A percentile compares a stretch with the other conserved stretches of the same genome.
Conservation (phyloP, 164 flowering plant species). For the Cinnamomum micranthum region DNA sequence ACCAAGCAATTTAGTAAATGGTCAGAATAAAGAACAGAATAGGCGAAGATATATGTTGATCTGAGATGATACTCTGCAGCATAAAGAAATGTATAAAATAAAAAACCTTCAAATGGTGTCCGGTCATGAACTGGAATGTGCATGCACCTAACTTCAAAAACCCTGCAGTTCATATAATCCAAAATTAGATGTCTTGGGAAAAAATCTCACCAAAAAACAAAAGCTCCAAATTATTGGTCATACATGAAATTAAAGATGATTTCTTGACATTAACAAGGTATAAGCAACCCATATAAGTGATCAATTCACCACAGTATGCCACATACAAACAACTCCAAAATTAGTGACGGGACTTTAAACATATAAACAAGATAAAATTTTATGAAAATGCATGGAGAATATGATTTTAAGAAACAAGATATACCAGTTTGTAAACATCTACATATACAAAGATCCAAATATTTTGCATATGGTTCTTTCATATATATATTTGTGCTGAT, state of each 20-base stretch:
- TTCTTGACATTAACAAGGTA: not conserved
- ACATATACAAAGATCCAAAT: too few relatives aligned
- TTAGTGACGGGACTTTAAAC: too few relatives aligned
- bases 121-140: conserved; percentile 86
- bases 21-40: not conserved
- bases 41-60: not conserved
- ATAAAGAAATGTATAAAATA: too few relatives aligned
- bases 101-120: conserved; percentile 77
- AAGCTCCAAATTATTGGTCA: not conserved
- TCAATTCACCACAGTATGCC: not conserved
- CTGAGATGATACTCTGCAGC: not conserved
- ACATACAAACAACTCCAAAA: not conserved
- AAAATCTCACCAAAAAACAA: not conserved
- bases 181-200: not conserved
- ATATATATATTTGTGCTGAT: too few relatives aligned
- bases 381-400: too few relatives aligned
- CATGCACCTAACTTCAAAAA: conserved; percentile 86
- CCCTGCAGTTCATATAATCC: conserved; percentile 37
- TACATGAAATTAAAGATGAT: not conserved
- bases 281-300: too few relatives aligned
- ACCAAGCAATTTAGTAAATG: not conserved
- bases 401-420: too few relatives aligned
- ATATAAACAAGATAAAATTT: too few relatives aligned
- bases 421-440: too few relatives aligned
- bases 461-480: too few relatives aligned